Evolutionary conservation across 2,329 filamentous ascomycete genomes (phyloP), one percentile per base, ranked within the genome.

Genomic region (Plenodomus biglobosus): DNA sequence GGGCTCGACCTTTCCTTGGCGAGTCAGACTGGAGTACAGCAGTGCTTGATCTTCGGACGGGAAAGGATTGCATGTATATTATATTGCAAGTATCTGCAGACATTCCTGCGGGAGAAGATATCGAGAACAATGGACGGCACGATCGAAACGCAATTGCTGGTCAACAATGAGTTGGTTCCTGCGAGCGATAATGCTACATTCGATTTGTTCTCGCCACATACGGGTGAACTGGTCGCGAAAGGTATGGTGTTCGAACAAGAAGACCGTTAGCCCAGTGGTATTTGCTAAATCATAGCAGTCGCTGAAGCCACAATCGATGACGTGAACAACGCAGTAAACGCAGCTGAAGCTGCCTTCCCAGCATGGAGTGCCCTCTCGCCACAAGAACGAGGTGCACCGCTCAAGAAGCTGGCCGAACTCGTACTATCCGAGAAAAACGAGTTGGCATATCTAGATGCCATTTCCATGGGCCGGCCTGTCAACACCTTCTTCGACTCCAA

Each of bases 271-370:
- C 20, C 44, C 32, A 7, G 15, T 22, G n/a, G n/a, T n/a, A n/a
- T n/a, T 13, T 21, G 22, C 45, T 52, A 17, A 55, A 2, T 16
- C 20, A 18, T 8, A 32, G 34, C 42, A 63, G 62, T 61, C 40
- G 48, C 61, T 22, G 56, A 59, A 49, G 56, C 56, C 32, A 59
- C 58, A 32, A 32, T 15, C 27, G 16, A 17, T 27, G 62, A 68
- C 58, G 76, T 78, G 22, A 74, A 81, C 42, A 62, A 64, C 4
- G 78, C 78, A 1, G 77, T 81, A 3, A 72, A 69, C 8, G 75
- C 76, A 3, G 79, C 78, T 1, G 73, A 78, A 39, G 73, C 72
- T 3, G 79, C 79, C 0, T 79, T 78, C 49, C 72, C 72, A 8
- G 65, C 55, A 17, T 77, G 77, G 76, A 67, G 27, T 15, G 8